Evolutionary conservation across 139 green algal genomes (phyloP).

Genomic region (Nannochloris sp.): DNA sequence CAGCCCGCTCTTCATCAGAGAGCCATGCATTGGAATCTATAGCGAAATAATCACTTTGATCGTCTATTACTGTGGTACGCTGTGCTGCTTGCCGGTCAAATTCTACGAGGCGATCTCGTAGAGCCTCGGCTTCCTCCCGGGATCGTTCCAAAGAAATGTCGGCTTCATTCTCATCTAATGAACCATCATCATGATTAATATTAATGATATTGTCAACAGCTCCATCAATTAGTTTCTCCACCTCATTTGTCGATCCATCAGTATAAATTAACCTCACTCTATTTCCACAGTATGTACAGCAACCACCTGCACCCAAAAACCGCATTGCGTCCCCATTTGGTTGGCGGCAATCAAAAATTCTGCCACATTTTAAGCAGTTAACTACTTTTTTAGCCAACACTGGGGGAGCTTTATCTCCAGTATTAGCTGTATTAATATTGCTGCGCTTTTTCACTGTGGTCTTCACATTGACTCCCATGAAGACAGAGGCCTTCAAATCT

Average conservation of each 20-base stretch:
- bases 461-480: slow-evolving; percentile 16
- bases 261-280: slow-evolving; percentile 42
- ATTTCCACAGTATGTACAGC: slow-evolving; percentile 66
- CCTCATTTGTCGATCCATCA: not conserved
- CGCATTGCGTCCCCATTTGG: slow-evolving; percentile 36
- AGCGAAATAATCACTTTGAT: slow-evolving; percentile 92
- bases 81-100: slow-evolving; percentile 73
- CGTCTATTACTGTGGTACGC: slow-evolving; percentile 84
- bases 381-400: slow-evolving; percentile 45
- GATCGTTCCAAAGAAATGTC: slow-evolving; percentile 14
- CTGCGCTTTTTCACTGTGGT: slow-evolving; percentile 1
- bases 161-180: slow-evolving; percentile 11
- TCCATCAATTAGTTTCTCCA: not conserved
- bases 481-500: not conserved
- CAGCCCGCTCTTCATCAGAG: slow-evolving; percentile 57
- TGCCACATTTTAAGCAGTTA: slow-evolving; percentile 82
- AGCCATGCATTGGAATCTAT: slow-evolving; percentile 90
- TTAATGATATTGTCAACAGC: not conserved
- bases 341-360: slow-evolving; percentile 70
- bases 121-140: not conserved
- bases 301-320: slow-evolving; percentile 51
- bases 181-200: not conserved
- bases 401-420: slow-evolving; percentile 2
- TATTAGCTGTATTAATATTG: not conserved
- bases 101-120: slow-evolving; percentile 32